These are phyloP conservation scores for Paecilomyces sp. DNA, from an alignment of 2,329 filamentous ascomycete species.

Conservation along the genomic window DNA sequence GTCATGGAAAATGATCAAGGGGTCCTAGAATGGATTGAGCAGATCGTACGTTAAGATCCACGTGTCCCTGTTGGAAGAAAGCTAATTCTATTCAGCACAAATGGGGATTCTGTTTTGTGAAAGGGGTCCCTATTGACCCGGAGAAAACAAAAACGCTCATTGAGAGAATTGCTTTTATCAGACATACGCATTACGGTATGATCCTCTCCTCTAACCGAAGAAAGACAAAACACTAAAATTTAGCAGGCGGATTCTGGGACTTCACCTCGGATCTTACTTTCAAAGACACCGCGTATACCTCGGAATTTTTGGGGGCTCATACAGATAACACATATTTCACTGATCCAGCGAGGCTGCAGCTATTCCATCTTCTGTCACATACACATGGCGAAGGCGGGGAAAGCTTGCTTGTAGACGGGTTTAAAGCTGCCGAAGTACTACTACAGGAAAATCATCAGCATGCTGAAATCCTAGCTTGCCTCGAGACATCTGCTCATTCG, in stretches of 20 bases:
- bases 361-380: conserved; percentile 86
- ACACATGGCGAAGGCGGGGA: conserved; percentile 59
- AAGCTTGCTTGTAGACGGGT: conserved; percentile 81
- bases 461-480: conserved; percentile 51
- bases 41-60: conserved; percentile 41
- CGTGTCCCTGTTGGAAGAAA: background rate
- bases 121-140: conserved; percentile 60
- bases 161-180: conserved; percentile 76
- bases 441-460: conserved; percentile 45
- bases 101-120: conserved; percentile 72
- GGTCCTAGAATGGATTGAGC: conserved; percentile 55
- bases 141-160: conserved; percentile 68
- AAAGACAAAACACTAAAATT: conserved; percentile 4
- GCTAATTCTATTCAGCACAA: conserved; percentile 43
- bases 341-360: conserved; percentile 82
- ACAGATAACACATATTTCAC: conserved; percentile 96
- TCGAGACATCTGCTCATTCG: conserved; percentile 67
- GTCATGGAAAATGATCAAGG: conserved; percentile 53
- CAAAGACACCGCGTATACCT: conserved; percentile 89
- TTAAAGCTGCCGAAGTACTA: conserved; percentile 61
- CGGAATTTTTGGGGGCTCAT: conserved; percentile 71
- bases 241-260: conserved; percentile 63
- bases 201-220: background rate
- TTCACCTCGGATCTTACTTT: conserved; percentile 83
- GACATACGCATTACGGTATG: conserved; percentile 83